These are phyloP conservation scores for Terana coerulea DNA, from an alignment of 768 basidiomycete genomes.

Conservation along the genomic window DNA sequence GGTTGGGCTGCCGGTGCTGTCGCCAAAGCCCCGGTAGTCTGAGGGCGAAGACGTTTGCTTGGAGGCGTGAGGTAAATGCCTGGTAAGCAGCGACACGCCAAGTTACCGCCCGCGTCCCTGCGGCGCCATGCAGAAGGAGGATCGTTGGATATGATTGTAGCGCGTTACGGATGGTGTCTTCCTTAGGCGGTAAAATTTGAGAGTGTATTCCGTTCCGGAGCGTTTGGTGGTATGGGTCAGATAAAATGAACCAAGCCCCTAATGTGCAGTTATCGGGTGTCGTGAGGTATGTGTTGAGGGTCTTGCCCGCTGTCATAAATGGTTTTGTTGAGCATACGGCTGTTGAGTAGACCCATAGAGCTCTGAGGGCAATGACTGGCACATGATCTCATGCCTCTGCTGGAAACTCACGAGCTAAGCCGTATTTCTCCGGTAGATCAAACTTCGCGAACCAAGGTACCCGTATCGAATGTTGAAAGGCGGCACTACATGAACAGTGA, in stretches of 20 bases:
- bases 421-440: conserved; percentile 69
- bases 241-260: conserved; percentile 84
- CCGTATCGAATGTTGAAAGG: conserved; percentile 66
- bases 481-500: conserved; percentile 28
- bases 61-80: conserved; percentile 59
- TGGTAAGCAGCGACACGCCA: conserved; percentile 69
- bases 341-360: not conserved
- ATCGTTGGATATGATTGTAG: conserved; percentile 63
- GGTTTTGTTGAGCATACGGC: not conserved
- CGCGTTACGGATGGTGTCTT: conserved; percentile 47
- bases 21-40: conserved; percentile 94
- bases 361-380: not conserved
- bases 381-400: no score
- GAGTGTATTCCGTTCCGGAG: conserved; percentile 36
- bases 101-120: conserved; percentile 67
- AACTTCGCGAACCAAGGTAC: conserved; percentile 63
- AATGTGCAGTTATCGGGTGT: conserved; percentile 77
- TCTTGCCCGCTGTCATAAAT: conserved; percentile 60
- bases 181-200: conserved; percentile 29
- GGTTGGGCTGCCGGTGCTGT: conserved; percentile 76
- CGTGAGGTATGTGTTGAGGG: conserved; percentile 61
- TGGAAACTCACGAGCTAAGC: conserved; percentile 65
- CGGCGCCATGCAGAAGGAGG: conserved; percentile 94
- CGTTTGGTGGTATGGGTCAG: conserved; percentile 58
- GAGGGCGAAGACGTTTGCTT: conserved; percentile 74